Evolutionary conservation across 202 grass and related monocot genomes (phyloP), one percentile per base, ranked within the genome.

Genomic region (Brachypodium distachyon): DNA sequence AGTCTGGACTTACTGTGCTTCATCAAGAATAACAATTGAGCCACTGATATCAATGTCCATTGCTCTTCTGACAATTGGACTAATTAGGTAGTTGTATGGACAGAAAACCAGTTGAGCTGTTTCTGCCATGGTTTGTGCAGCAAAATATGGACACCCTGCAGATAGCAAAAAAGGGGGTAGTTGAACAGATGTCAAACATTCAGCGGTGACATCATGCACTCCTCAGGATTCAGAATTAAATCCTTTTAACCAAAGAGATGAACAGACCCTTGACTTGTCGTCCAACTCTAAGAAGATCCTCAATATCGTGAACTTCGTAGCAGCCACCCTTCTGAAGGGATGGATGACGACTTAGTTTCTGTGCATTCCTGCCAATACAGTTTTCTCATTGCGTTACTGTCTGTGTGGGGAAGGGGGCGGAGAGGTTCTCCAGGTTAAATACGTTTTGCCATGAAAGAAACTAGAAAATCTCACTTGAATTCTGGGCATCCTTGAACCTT

Each of bases 281-380:
- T 16, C 94, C 94, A 47, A 97, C 72, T 79, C 71, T 92, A 29
- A 97, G 79, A 28, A 97, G 94, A 82, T 97, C 94, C 88, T 97
- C 94, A 73, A 97, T 97, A 77, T 97, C 94, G 52, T 97, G 94
- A 88, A 94, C 86, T 87, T 97, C 91, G 78, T 94, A 87, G 81
- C 61, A 92, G 26, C 94, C 94, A 77, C 94, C 94, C 48, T 64
- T 94, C 68, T 94, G 94, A 88, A 97, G 84, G 61, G 91, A 94
- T 84, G 91, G 91, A 76, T 97, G 94, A 59, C 62, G 62, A 66
- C 90, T 97, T 46, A 97, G n/a, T 89, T 94, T 97, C 69, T 92
- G 77, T 82, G 91, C 91, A 86, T 94, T 97, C 85, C 94, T 97
- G 85, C 56, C 67, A 48, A 42, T 19, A 73, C 12, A 68, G 78